A percentile compares a stretch with the other conserved stretches of the same genome.
These are phyloP conservation scores for Tolypocladium inflatum DNA, from an alignment of 2,329 filamentous ascomycete genomes.

Conservation along the genomic window DNA sequence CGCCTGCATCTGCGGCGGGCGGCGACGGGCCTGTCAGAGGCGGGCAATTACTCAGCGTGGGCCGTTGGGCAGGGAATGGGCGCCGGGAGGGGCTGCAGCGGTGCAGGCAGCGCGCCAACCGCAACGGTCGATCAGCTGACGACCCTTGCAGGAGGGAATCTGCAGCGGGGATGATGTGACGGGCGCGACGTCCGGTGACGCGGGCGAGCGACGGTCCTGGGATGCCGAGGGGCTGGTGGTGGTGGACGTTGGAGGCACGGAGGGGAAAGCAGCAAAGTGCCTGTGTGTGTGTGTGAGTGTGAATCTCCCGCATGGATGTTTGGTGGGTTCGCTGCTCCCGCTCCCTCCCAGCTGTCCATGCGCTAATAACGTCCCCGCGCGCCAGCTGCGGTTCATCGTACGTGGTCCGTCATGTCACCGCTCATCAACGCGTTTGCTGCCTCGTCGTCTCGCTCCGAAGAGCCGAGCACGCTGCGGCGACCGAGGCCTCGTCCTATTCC, in stretches of 20 bases:
- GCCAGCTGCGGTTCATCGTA: not conserved
- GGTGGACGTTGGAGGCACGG: not conserved
- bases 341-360: not conserved
- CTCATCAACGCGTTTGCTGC: not conserved
- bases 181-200: not conserved
- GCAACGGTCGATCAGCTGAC: not conserved
- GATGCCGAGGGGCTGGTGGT: not conserved
- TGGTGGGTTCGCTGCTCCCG: not conserved
- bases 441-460: not conserved
- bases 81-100: not conserved
- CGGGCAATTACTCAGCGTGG: constrained; percentile 25
- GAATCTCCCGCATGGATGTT: not conserved
- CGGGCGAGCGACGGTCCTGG: not conserved
- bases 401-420: not conserved
- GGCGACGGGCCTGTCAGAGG: constrained; percentile 19
- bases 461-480: not conserved
- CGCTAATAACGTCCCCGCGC: not conserved
- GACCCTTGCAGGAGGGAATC: not conserved
- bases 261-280: not conserved
- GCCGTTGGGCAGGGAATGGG: not conserved
- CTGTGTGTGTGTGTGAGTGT: too few relatives aligned
- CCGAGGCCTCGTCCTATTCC: not conserved
- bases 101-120: not conserved
- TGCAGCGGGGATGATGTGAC: not conserved
- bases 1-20: constrained; percentile 1